Conservation (phyloP, 768 basidiomycete genomes). For the button mushroom (Agaricus bisporus) region DNA sequence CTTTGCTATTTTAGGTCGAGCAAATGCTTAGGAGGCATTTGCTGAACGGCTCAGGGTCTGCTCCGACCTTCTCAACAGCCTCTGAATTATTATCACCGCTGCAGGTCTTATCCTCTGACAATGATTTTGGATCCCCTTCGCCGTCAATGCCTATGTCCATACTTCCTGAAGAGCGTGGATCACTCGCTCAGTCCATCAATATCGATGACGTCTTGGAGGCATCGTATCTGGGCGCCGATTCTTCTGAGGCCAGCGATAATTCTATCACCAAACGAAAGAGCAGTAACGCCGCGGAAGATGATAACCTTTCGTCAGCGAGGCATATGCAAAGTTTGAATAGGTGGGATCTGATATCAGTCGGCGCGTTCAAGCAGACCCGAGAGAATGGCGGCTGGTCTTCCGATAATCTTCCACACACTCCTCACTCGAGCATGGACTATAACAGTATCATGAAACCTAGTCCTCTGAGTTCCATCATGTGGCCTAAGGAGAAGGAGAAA, state of each 20-base stretch:
- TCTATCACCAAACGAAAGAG: not conserved
- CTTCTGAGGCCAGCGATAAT: slow-evolving; percentile 14
- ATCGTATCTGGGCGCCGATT: slow-evolving; percentile 61
- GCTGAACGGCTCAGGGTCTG: slow-evolving; percentile 18
- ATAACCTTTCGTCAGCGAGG: slow-evolving; percentile 27
- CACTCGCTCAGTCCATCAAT: slow-evolving; percentile 44
- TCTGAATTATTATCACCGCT: slow-evolving; percentile 5
- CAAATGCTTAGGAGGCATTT: slow-evolving; percentile 28
- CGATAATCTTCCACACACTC: slow-evolving; percentile 21
- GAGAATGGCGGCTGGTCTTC: slow-evolving; percentile 29
- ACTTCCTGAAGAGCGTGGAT: slow-evolving; percentile 27
- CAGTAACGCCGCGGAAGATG: slow-evolving; percentile 16
- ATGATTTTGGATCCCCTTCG: slow-evolving; percentile 9
- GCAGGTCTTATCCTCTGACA: slow-evolving; percentile 5
- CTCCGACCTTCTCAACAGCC: slow-evolving; percentile 16
- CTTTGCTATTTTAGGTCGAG: slow-evolving; percentile 26
- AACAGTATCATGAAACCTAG: slow-evolving; percentile 48
- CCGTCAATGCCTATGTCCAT: slow-evolving; percentile 8
- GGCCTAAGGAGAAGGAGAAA: slow-evolving; percentile 33
- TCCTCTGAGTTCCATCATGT: slow-evolving; percentile 52
- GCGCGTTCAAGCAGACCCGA: slow-evolving; percentile 64
- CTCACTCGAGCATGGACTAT: slow-evolving; percentile 32
- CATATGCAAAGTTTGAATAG: slow-evolving; percentile 48
- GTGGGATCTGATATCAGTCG: slow-evolving; percentile 73
- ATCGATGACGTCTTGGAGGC: slow-evolving; percentile 76